A percentile compares a stretch with the other conserved stretches of the same genome.
These are phyloP conservation scores for Eimeria maxima DNA, from an alignment of 169 alveolate genomes.

Conservation along the genomic window DNA sequence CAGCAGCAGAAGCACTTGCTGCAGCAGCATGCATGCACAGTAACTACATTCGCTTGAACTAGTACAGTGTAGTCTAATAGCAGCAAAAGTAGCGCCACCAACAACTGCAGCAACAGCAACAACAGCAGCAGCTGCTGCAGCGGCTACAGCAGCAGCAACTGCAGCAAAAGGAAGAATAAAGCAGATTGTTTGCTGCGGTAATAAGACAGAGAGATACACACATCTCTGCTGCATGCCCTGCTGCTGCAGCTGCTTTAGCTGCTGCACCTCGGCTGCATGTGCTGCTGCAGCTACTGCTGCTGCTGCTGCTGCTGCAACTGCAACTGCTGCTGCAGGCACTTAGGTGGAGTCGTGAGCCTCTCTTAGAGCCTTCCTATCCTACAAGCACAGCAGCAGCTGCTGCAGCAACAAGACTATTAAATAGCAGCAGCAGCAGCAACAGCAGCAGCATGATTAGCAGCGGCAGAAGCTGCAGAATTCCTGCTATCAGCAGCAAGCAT, in stretches of 20 bases:
- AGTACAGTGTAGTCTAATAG: too few species aligned
- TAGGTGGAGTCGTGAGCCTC: background rate
- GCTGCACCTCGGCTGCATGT: too few species aligned
- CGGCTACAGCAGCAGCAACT: too few species aligned
- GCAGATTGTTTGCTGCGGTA: too few species aligned
- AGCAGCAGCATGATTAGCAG: constrained; percentile 15
- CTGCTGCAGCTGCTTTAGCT: background rate
- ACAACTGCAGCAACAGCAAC: too few species aligned
- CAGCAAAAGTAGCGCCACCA: too few species aligned
- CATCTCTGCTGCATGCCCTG: background rate
- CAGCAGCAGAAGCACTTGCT: background rate
- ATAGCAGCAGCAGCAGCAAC: constrained; percentile 3
- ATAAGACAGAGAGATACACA: background rate
- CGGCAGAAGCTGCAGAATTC: background rate
- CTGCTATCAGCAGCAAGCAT: background rate
- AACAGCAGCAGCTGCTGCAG: too few species aligned
- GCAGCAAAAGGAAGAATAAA: too few species aligned
- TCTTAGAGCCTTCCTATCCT: background rate
- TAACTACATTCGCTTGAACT: too few species aligned
- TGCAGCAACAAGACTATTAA: background rate
- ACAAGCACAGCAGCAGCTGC: constrained; percentile 17
- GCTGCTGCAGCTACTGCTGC: background rate
- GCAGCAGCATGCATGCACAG: background rate
- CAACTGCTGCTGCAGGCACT: background rate
- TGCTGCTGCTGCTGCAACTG: background rate